phyloP scores from a whole-genome alignment of 208 protist genomes.

The Trypanosomatidae sp. region DNA sequence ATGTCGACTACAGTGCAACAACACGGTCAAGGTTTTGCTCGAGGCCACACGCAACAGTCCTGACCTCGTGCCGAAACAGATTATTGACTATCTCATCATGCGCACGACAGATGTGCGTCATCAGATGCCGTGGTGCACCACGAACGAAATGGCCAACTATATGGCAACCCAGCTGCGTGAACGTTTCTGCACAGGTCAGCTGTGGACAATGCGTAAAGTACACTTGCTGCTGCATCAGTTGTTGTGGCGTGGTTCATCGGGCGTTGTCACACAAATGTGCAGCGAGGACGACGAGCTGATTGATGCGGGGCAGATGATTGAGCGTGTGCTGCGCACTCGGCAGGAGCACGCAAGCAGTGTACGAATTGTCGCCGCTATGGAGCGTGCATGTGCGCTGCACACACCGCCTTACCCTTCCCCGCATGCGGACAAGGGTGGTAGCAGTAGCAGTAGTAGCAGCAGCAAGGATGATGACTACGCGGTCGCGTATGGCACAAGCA shows the following conservation, averaged over 20 bases:
- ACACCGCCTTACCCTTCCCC: no score
- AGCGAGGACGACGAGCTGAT: constrained; percentile 3
- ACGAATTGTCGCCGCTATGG: no score
- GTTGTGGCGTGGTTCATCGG: constrained; percentile 14
- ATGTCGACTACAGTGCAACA: constrained; percentile 21
- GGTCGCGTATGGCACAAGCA: background rate
- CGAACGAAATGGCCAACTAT: constrained; percentile 15
- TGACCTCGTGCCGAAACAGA: constrained; percentile 5
- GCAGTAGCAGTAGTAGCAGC: no score
- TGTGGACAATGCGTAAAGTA: constrained; percentile 20
- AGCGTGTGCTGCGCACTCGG: constrained; percentile 3
- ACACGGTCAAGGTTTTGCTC: constrained; percentile 12
- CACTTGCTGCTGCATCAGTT: constrained; percentile 7
- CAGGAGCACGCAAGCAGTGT: constrained; percentile 17
- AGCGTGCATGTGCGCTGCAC: no score
- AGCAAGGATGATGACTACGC: no score
- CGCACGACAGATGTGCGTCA: constrained; percentile 2
- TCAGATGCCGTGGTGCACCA: constrained; percentile 11
- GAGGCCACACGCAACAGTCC: constrained; percentile 26
- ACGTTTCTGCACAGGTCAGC: constrained; percentile 12
- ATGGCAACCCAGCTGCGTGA: constrained; percentile 21
- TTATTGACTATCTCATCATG: constrained; percentile 12
- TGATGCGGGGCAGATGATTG: constrained; percentile 1
- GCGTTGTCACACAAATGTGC: constrained; percentile 7
- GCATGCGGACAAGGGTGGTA: no score